Conservation (phyloP, 176 grass and related monocot species). For the sorghum (Sorghum bicolor) region Sorghum_bicolor_NCBIv3 NC_012870.2:73532001-73532500, state of each 20-base stretch:
- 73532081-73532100: constrained; percentile 49
- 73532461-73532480: not conserved
- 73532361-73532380: constrained; percentile 62
- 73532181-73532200: constrained; percentile 42
- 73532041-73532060: constrained; percentile 32
- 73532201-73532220: constrained; percentile 38
- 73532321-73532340: constrained; percentile 54
- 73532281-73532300: constrained; percentile 63
- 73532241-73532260: constrained; percentile 39
- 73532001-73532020: not conserved
- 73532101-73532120: constrained; percentile 23
- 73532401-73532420: constrained; percentile 44
- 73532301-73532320: constrained; percentile 70
- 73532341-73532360: constrained; percentile 43
- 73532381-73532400: constrained; percentile 64
- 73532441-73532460: constrained; percentile 44
- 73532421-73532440: constrained; percentile 68
- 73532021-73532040: not conserved
- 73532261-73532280: constrained; percentile 33
- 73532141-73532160: constrained; percentile 21
- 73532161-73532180: constrained; percentile 32
- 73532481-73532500: not conserved
- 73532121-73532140: constrained; percentile 28
- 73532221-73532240: constrained; percentile 64
- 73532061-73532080: constrained; percentile 40